Evolutionary conservation across 352 stramenopile species (phyloP), one percentile per base, ranked within the genome.

Genomic region (Phytophthora cajani): DNA sequence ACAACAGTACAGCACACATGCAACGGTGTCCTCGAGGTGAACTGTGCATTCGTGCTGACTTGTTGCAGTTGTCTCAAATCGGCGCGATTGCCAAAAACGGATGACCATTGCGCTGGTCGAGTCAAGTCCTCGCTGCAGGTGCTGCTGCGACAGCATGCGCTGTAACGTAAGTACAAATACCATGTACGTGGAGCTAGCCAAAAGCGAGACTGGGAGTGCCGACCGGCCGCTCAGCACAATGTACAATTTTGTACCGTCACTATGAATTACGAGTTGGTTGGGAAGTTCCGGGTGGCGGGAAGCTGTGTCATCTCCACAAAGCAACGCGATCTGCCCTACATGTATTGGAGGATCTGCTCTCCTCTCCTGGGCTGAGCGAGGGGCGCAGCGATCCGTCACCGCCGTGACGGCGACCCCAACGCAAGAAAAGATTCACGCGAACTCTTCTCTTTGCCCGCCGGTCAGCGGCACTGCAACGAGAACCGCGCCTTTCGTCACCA

Each of bases 371-470:
- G 50, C 50, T 56, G 50, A 56, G 50, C 50, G 47, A 33, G n/a
- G 32, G 47, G 47, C 47, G 19, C 46, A 30, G 19, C 19, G 2
- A 25, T 52, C 19, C 19, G 46, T 27, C 46, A 52, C 14, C 42
- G 42, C 42, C 38, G 42, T 50, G 46, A 52, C 46, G 19, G 3
- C 46, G 46, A 19, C 8, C 46, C 50, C 25, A 46, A 58, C 2
- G 16, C 52, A 30, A 58, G 52, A 42, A 42, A 32, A 47, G 21
- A 52, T 58, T 33, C 38, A 67, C 27, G 38, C 25, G 17, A 42
- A 67, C 64, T 61, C 51, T 67, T 72, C 59, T 72, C 53, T 72
- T 30, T 30, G 51, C 23, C 23, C 38, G 38, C 9, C 16, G 27
- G 38, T 25, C 10, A 27, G 14, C 53, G 44, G 50, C 56, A 30